phyloP scores from a whole-genome alignment of 495 filamentous ascomycete species.

The Penicillium lividum region DNA sequence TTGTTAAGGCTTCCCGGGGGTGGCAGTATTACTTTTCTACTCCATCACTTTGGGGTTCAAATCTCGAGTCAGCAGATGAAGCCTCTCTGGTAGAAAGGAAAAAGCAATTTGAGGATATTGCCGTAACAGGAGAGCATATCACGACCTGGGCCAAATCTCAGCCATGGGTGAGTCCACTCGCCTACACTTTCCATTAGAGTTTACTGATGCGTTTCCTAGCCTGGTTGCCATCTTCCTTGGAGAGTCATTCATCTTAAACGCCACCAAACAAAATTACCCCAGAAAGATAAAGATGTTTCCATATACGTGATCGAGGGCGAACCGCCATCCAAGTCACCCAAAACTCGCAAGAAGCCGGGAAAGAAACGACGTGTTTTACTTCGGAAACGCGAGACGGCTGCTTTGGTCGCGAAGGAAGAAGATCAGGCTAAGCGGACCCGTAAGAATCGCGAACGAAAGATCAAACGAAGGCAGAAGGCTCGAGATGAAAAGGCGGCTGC shows the following conservation, averaged over 20 bases:
- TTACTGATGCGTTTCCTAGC: conserved; percentile 17
- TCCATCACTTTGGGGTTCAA: conserved; percentile 28
- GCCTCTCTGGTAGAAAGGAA: conserved; percentile 20
- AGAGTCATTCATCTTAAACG: conserved; percentile 43
- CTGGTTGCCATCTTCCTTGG: conserved; percentile 48
- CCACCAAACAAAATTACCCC: conserved; percentile 40
- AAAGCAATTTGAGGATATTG: conserved; percentile 42
- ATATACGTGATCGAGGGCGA: conserved; percentile 31
- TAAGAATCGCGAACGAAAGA: conserved; percentile 47
- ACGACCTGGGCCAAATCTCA: conserved; percentile 35
- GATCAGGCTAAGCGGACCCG: conserved; percentile 46
- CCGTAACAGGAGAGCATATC: conserved; percentile 41
- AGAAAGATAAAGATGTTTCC: conserved; percentile 24
- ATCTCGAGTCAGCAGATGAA: conserved; percentile 13
- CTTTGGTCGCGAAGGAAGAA: conserved; percentile 33
- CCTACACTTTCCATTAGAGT: not conserved
- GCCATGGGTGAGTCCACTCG: conserved; percentile 39
- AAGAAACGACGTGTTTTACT: conserved; percentile 49
- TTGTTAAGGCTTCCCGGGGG: conserved; percentile 47
- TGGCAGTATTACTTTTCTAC: conserved; percentile 48
- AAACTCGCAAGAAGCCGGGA: conserved; percentile 46
- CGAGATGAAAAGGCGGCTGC: conserved; percentile 45
- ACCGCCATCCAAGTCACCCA: conserved; percentile 28
- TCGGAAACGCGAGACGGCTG: conserved; percentile 36
- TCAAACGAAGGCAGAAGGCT: conserved; percentile 49